Conservation (phyloP, 2,329 filamentous ascomycete genomes). For the Ascochyta koolunga region DNA sequence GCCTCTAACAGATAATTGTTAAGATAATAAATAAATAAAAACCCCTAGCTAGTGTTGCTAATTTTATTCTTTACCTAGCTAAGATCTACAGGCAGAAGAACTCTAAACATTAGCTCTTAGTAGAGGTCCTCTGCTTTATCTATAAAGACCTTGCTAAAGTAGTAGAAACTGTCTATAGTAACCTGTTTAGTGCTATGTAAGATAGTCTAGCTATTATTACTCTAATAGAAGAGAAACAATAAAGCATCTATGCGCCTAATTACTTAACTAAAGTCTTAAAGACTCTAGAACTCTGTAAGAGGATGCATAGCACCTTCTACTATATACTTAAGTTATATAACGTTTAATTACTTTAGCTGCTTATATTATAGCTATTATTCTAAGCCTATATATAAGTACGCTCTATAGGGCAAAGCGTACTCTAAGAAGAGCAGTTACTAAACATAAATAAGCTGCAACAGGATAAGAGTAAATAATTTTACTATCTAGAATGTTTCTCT, state of each 20-base stretch:
- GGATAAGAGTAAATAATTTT: neutral
- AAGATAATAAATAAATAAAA: neutral
- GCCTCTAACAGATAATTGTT: neutral
- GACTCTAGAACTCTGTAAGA: constrained; percentile 1
- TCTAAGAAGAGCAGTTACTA: neutral
- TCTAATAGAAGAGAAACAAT: neutral
- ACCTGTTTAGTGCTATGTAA: neutral
- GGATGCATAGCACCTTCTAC: neutral
- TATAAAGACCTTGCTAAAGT: neutral
- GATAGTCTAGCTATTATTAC: neutral
- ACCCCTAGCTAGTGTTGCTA: neutral
- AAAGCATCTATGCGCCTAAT: neutral
- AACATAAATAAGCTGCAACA: neutral
- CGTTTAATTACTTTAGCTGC: neutral
- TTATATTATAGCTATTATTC: neutral
- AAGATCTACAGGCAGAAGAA: neutral
- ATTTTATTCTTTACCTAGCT: constrained; percentile 1
- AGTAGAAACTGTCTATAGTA: neutral
- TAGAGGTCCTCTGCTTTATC: neutral
- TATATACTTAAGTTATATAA: constrained; percentile 1
- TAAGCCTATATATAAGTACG: neutral
- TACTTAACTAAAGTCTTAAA: neutral
- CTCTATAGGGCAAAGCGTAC: neutral
- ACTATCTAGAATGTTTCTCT: neutral
- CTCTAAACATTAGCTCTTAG: neutral